Evolutionary conservation across 106 monocot species (phyloP).

Genomic region (Ottelia alismoides): DNA sequence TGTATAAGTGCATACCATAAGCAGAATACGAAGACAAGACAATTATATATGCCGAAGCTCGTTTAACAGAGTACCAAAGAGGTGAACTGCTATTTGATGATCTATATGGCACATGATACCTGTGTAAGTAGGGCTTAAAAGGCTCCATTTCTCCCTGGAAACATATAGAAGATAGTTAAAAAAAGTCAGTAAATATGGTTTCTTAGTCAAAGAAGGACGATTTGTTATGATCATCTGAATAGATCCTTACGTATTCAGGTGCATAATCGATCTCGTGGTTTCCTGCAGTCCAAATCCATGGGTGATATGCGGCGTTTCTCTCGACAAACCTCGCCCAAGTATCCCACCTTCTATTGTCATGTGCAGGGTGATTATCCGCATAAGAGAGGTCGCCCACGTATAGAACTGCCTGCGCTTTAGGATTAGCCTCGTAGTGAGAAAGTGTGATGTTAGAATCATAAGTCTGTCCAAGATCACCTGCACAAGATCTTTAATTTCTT

Average conservation of each 20-base stretch:
- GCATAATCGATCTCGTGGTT: slow-evolving; percentile 88
- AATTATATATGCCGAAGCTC: slow-evolving; percentile 56
- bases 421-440: slow-evolving; percentile 55
- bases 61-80: slow-evolving; percentile 66
- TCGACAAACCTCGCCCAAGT: slow-evolving; percentile 79
- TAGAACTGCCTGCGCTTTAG: slow-evolving; percentile 47
- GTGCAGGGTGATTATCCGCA: slow-evolving; percentile 61
- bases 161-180: background rate
- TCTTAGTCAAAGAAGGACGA: background rate
- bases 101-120: slow-evolving; percentile 49
- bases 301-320: slow-evolving; percentile 60
- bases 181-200: background rate
- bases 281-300: slow-evolving; percentile 89
- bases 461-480: slow-evolving; percentile 83
- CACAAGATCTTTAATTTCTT: background rate
- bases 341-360: slow-evolving; percentile 86
- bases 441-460: slow-evolving; percentile 67
- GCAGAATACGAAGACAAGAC: slow-evolving; percentile 62
- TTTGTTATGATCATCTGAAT: background rate
- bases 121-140: slow-evolving; percentile 51
- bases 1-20: slow-evolving; percentile 41
- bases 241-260: slow-evolving; percentile 51
- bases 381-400: slow-evolving; percentile 81
- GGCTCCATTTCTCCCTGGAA: slow-evolving; percentile 47
- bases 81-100: slow-evolving; percentile 59